Percentiles rank a stretch among this genome's conserved stretches.
These are phyloP conservation scores for Trichoderma hamatum DNA, from an alignment of 2,329 filamentous ascomycete species.

Conservation along the genomic window DNA sequence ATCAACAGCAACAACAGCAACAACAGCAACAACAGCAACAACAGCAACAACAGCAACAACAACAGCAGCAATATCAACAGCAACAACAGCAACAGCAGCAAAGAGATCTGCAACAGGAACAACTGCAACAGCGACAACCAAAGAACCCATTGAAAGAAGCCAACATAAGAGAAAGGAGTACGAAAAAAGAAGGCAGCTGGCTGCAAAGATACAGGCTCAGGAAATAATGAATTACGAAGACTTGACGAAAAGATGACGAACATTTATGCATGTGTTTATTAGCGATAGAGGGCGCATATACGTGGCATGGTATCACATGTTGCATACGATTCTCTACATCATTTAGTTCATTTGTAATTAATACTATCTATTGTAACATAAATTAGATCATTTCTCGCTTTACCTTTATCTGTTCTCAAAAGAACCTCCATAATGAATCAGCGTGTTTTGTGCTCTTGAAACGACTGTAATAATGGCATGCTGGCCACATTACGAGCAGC, in stretches of 20 bases:
- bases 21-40: background rate
- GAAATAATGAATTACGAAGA: slow-evolving; percentile 16
- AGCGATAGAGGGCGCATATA: background rate
- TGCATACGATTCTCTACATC: background rate
- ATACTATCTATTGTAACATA: background rate
- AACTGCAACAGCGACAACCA: background rate
- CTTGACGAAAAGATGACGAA: background rate
- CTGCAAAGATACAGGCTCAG: slow-evolving; percentile 8
- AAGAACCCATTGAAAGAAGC: slow-evolving; percentile 2
- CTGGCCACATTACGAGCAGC: slow-evolving; percentile 46
- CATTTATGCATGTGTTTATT: background rate
- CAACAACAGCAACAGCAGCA: slow-evolving; percentile 33
- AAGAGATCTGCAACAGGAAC: slow-evolving; percentile 34
- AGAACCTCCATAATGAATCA: slow-evolving; percentile 52
- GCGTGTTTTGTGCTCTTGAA: slow-evolving; percentile 48
- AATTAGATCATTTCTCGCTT: background rate
- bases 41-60: slow-evolving; percentile 35
- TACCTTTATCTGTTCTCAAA: slow-evolving; percentile 35
- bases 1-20: slow-evolving; percentile 35
- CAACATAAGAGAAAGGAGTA: background rate
- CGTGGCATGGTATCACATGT: background rate
- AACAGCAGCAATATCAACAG: slow-evolving; percentile 33
- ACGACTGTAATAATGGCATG: slow-evolving; percentile 46
- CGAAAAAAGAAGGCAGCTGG: slow-evolving; percentile 20
- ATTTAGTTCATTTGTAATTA: background rate